Conservation (phyloP, 371 early-diverging fungal species). For the Cokeromyces recurvatus region DNA sequence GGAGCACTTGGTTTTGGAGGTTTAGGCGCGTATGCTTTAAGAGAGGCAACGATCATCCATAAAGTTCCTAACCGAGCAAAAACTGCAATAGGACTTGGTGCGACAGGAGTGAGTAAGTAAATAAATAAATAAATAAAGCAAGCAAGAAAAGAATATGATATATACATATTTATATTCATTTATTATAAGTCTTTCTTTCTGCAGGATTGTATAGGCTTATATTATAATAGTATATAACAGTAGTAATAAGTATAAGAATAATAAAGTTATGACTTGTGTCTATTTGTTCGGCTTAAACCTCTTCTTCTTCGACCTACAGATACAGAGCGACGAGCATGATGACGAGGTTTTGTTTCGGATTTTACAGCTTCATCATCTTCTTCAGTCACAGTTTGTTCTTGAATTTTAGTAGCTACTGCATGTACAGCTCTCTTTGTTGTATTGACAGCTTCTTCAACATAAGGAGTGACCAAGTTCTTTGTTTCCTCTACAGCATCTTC, state of each 20-base stretch:
- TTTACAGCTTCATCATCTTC: slow-evolving; percentile 21
- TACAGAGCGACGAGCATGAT: not conserved
- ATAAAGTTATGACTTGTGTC: too few relatives aligned
- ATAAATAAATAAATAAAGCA: too few relatives aligned
- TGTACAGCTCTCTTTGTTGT: slow-evolving; percentile 1
- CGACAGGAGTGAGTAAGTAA: slow-evolving; percentile 37
- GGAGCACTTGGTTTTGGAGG: slow-evolving; percentile 37
- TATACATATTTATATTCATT: too few relatives aligned
- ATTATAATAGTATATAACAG: too few relatives aligned
- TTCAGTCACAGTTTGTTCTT: slow-evolving; percentile 11
- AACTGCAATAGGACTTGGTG: slow-evolving; percentile 40
- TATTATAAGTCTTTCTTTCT: slow-evolving; percentile 32
- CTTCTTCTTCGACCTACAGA: slow-evolving; percentile 3
- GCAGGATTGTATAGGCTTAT: slow-evolving; percentile 39
- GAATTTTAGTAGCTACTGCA: slow-evolving; percentile 2
- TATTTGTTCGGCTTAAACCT: slow-evolving; percentile 14
- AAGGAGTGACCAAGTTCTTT: not conserved
- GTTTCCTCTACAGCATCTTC: slow-evolving; percentile 2
- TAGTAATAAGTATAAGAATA: too few relatives aligned
- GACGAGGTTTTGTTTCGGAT: slow-evolving; percentile 2
- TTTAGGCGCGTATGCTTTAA: slow-evolving; percentile 38
- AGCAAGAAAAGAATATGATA: too few relatives aligned
- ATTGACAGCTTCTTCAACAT: slow-evolving; percentile 7
- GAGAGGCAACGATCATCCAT: slow-evolving; percentile 28
- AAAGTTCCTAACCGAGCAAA: slow-evolving; percentile 30